phyloP scores from a whole-genome alignment of 306 rosid species.

The Cucumis melo region DNA sequence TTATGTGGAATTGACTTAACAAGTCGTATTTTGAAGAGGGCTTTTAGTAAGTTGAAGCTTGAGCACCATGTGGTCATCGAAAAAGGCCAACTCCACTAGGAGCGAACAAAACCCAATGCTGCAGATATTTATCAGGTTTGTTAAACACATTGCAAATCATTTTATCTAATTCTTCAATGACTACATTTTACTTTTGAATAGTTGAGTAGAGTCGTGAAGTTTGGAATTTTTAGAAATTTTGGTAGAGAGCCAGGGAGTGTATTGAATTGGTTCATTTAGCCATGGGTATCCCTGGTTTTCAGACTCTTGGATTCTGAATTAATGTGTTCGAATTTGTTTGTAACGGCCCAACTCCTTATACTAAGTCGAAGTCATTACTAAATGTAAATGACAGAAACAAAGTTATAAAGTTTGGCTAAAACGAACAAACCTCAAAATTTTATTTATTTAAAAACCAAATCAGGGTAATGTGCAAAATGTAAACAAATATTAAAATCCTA shows the following conservation, averaged over 20 bases:
- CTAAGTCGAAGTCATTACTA: too few relatives aligned
- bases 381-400: too few relatives aligned
- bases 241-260: neutral
- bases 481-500: too few relatives aligned
- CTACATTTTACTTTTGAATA: neutral
- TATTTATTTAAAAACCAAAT: too few relatives aligned
- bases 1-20: conserved; percentile 12
- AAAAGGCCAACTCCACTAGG: conserved; percentile 85
- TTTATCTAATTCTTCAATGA: neutral
- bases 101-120: conserved; percentile 25
- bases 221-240: neutral
- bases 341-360: too few relatives aligned
- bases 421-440: too few relatives aligned
- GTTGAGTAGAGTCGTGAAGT: neutral
- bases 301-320: neutral
- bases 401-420: too few relatives aligned
- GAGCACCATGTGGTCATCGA: conserved; percentile 93
- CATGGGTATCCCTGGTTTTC: neutral
- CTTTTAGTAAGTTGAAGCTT: conserved; percentile 93
- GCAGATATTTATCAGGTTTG: conserved; percentile 38
- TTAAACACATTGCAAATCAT: neutral
- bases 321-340: neutral
- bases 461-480: too few relatives aligned
- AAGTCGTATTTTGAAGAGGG: conserved; percentile 91
- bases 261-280: neutral